Conservation (phyloP, 2,329 filamentous ascomycete genomes). For the Sporothrix pallida region DNA sequence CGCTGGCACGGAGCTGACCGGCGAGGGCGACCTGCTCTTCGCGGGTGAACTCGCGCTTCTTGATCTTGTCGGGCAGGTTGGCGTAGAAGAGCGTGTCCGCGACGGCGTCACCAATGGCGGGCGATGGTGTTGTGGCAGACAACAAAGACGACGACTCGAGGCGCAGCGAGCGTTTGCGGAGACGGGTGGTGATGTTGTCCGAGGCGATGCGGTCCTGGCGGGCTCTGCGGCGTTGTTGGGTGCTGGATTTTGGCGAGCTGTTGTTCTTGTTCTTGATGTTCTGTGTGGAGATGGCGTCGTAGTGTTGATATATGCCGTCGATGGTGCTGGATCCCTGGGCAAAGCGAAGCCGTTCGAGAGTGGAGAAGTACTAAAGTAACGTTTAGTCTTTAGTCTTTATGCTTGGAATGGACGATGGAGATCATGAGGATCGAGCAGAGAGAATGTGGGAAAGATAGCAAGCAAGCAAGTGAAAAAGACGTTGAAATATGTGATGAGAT, state of each 20-base stretch:
- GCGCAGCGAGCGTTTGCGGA: conserved; percentile 42
- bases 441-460: not conserved
- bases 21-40: conserved; percentile 72
- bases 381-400: conserved; percentile 37
- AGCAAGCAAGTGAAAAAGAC: conserved; percentile 12
- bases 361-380: conserved; percentile 69
- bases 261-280: conserved; percentile 35
- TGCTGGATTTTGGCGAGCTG: too few species aligned
- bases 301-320: conserved; percentile 47
- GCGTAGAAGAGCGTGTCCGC: conserved; percentile 71
- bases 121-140: conserved; percentile 28
- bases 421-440: not conserved
- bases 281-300: conserved; percentile 45
- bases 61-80: conserved; percentile 73
- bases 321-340: conserved; percentile 52
- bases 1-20: conserved; percentile 52
- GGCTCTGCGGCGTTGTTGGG: conserved; percentile 41
- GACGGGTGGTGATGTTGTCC: conserved; percentile 44
- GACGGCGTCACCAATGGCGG: conserved; percentile 36
- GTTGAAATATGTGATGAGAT: not conserved
- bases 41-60: conserved; percentile 70
- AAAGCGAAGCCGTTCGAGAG: conserved; percentile 71
- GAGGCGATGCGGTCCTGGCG: conserved; percentile 43
- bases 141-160: conserved; percentile 3
- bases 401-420: conserved; percentile 14